A percentile compares a stretch with the other conserved stretches of the same genome.
Conservation (phyloP, 257 asterid species). For the Cinchona pubescens region DNA sequence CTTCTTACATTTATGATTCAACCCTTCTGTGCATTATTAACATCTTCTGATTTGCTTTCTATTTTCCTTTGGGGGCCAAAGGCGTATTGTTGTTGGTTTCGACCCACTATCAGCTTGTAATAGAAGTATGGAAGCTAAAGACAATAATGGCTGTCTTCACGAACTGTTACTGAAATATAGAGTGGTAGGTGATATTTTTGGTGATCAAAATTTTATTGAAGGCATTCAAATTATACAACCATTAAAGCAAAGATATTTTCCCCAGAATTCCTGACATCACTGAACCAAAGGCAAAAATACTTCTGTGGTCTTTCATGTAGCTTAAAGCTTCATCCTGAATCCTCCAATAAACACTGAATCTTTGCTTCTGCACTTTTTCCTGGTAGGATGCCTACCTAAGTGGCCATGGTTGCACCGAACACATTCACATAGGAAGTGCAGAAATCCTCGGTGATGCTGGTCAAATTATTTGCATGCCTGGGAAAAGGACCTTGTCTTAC, state of each 20-base stretch:
- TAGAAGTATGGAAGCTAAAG: conserved; percentile 16
- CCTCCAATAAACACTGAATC: not conserved
- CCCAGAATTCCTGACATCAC: conserved; percentile 3
- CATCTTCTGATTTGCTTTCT: not conserved
- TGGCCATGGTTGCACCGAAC: conserved; percentile 20
- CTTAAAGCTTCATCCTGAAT: not conserved
- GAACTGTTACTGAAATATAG: conserved; percentile 37
- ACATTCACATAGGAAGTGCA: conserved; percentile 12
- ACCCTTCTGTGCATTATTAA: not conserved
- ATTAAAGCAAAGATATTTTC: not conserved
- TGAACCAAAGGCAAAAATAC: not conserved
- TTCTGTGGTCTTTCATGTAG: not conserved
- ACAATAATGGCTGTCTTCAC: conserved; percentile 20
- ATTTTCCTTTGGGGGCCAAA: conserved; percentile 13
- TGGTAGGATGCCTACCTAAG: conserved; percentile 52
- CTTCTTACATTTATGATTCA: not conserved
- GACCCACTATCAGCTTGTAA: conserved; percentile 40
- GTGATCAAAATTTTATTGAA: not conserved
- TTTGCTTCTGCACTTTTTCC: conserved; percentile 3
- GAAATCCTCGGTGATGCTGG: conserved; percentile 4
- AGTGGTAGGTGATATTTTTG: conserved; percentile 40
- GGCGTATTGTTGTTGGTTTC: conserved; percentile 55
- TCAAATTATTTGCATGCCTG: too few species aligned
- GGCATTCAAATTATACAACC: not conserved
- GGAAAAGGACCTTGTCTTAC: conserved; percentile 39